Percentiles rank a stretch among this genome's conserved stretches.
Evolutionary conservation across 495 filamentous ascomycete genomes (phyloP).

Genomic region (Pyrenopolyporus hunteri): DNA sequence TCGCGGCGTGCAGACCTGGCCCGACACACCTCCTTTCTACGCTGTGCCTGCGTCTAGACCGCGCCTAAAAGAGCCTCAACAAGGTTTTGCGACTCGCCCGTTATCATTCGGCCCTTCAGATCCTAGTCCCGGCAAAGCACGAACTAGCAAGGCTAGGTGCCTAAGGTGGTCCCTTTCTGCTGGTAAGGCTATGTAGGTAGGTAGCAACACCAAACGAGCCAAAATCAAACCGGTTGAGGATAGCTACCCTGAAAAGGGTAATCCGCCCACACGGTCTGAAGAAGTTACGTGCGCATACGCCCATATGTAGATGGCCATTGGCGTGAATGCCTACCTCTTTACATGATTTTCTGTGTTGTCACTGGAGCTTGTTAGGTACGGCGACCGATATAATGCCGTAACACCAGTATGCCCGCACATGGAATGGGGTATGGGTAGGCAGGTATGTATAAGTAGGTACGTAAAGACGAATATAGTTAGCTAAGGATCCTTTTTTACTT

Average conservation of each 20-base stretch:
- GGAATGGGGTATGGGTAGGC: too few relatives aligned
- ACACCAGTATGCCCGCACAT: too few relatives aligned
- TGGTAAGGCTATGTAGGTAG: constrained; percentile 19
- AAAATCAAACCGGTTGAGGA: constrained; percentile 11
- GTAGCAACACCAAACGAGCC: constrained; percentile 4
- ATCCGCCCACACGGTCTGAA: constrained; percentile 5
- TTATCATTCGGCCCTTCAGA: constrained; percentile 34
- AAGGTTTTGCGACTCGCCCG: constrained; percentile 24
- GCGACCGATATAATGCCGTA: too few relatives aligned
- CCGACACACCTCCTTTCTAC: constrained; percentile 2
- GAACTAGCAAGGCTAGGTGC: background rate
- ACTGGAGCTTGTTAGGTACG: too few relatives aligned
- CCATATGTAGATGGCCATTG: constrained; percentile 14
- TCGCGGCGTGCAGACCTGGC: constrained; percentile 6
- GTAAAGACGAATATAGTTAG: too few relatives aligned
- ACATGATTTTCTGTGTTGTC: background rate
- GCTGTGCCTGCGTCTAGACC: constrained; percentile 28
- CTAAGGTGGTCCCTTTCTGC: constrained; percentile 9
- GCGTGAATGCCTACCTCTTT: constrained; percentile 12
- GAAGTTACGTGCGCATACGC: background rate
- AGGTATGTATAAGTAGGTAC: too few relatives aligned
- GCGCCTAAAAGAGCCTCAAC: constrained; percentile 37
- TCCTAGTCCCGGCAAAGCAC: constrained; percentile 3
- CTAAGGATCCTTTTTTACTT: too few relatives aligned
- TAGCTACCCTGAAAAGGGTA: constrained; percentile 24